Base-by-base conservation (phyloP, 2,329 filamentous ascomycete genomes). In the Hypoxylon sp. region DNA sequence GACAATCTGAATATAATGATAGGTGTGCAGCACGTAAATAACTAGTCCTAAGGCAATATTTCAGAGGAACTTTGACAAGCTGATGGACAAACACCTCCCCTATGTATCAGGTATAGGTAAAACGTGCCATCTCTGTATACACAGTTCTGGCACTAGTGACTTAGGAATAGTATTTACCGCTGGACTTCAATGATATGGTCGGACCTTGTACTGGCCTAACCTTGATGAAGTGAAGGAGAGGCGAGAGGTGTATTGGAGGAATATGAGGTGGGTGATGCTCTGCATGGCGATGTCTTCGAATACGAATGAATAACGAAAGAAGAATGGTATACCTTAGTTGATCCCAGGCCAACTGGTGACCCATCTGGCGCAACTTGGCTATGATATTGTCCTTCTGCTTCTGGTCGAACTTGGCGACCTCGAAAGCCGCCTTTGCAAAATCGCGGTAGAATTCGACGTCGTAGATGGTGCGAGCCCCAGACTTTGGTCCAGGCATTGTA, bases 261-360 rank as follows among this genome's bases (percentile, higher is more conserved):
- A 40, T 11, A 18, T 9, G 16, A 8, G 16, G 44, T 46, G 28
- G 24, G 24, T 16, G 24, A 30, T 46, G n/a, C 14, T 16, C 24
- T 46, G 12, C 14, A 3, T 26, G 24, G 24, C 6, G 6, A 26
- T 6, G 24, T 26, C 24, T 26, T 26, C 6, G 6, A 6, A 6
- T 26, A 26, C 3, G 38, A 12, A 33, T 9, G 22, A 26, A 20
- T n/a, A 24, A 40, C 22, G 22, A 52, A 45, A 30, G n/a, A 16
- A 28, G 4, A 42, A 32, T 44, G 18, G 18, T 28, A 44, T 55
- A 61, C 58, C 58, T 32, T 4, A 62, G 16, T 9, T 16, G 45
- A 0, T 56, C 14, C 4, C 6, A 24, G 22, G 45, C 30, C 4
- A 56, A 38, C 4, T 2, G 24, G 6, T 26, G 24, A 26, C 24